These are phyloP conservation scores for Dryadomyces quercus-mongolicae DNA, from an alignment of 2,329 filamentous ascomycete species.

Conservation along the genomic window DNA sequence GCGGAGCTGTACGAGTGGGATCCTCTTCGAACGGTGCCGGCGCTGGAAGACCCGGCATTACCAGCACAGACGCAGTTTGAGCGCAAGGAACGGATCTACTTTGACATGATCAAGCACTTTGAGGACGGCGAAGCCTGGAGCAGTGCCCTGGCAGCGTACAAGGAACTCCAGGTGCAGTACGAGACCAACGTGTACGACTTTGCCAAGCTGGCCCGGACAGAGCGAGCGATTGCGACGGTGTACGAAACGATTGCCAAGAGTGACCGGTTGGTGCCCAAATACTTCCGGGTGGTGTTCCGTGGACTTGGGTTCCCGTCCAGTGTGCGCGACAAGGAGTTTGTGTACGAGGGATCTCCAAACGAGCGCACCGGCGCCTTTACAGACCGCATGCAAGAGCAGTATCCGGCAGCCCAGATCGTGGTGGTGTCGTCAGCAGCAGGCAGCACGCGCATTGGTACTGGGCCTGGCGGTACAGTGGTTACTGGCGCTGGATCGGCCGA, in stretches of 20 bases:
- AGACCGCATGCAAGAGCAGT: slow-evolving; percentile 83
- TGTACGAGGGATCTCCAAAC: slow-evolving; percentile 70
- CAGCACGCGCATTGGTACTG: slow-evolving; percentile 4
- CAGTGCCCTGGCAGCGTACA: slow-evolving; percentile 75
- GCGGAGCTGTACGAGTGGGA: slow-evolving; percentile 93
- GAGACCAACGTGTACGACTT: slow-evolving; percentile 86
- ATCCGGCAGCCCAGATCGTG: slow-evolving; percentile 74
- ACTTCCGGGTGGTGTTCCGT: slow-evolving; percentile 83
- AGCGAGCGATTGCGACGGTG: slow-evolving; percentile 83
- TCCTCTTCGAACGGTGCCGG: slow-evolving; percentile 50
- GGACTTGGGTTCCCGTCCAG: slow-evolving; percentile 76
- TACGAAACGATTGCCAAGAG: slow-evolving; percentile 81
- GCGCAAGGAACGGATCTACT: slow-evolving; percentile 83
- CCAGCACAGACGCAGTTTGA: slow-evolving; percentile 81
- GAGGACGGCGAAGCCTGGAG: slow-evolving; percentile 94
- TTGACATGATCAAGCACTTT: slow-evolving; percentile 88
- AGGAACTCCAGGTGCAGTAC: slow-evolving; percentile 84
- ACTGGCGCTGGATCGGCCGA: slow-evolving; percentile 34
- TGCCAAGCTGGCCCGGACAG: slow-evolving; percentile 75
- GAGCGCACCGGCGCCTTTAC: slow-evolving; percentile 75
- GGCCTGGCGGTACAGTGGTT: background rate
- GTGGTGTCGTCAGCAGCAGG: slow-evolving; percentile 6
- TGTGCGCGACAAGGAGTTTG: slow-evolving; percentile 79
- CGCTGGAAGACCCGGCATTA: slow-evolving; percentile 62
- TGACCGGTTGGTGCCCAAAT: slow-evolving; percentile 66